Percentiles rank a stretch among this genome's conserved stretches.
phyloP scores from a whole-genome alignment of 164 flowering plant species.

The Macadamia integrifolia region DNA sequence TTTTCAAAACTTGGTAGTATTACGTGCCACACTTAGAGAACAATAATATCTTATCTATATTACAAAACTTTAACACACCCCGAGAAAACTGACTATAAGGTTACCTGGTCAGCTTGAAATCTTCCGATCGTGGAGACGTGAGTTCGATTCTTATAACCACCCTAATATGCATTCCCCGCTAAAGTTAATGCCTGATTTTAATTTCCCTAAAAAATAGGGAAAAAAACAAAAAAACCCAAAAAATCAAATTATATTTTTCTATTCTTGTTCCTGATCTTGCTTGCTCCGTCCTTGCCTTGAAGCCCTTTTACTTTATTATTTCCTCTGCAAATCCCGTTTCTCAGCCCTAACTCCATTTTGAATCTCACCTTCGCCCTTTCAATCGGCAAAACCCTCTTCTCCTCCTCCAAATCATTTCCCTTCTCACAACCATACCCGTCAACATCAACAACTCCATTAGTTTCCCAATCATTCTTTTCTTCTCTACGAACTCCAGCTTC shows the following conservation, averaged over 20 bases:
- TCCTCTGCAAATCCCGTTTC: conserved; percentile 20
- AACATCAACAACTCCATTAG: background rate
- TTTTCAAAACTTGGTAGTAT: no score
- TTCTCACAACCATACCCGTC: background rate
- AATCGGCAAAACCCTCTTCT: conserved; percentile 11
- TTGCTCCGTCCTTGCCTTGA: background rate
- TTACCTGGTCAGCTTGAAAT: background rate
- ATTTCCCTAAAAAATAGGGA: background rate
- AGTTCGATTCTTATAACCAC: background rate
- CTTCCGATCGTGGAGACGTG: background rate
- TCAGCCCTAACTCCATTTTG: conserved; percentile 13
- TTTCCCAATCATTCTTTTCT: background rate
- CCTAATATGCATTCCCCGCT: no score
- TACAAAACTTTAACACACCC: no score
- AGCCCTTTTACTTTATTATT: conserved; percentile 7
- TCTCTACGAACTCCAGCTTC: background rate
- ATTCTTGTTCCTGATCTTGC: background rate
- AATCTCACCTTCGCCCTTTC: conserved; percentile 34
- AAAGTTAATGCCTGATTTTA: no score
- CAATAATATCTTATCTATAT: no score
- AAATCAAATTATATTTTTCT: conserved; percentile 3
- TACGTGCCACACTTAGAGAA: no score
- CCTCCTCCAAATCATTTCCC: background rate
- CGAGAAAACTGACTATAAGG: background rate
- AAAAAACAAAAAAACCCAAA: background rate